Evolutionary conservation across 179 eudicot genomes (phyloP).

Genomic region (Actinidia polygama): DNA sequence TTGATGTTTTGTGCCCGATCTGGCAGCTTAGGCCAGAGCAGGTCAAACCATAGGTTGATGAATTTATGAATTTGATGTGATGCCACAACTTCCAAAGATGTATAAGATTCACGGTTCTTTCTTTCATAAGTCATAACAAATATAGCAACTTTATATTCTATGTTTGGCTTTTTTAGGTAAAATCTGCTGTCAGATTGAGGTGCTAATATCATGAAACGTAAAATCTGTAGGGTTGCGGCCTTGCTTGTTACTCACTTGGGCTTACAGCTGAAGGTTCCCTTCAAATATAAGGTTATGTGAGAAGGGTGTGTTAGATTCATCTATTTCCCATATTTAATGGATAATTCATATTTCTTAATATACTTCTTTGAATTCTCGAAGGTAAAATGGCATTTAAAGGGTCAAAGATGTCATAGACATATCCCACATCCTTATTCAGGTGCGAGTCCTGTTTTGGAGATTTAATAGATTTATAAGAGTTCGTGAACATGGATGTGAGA

Average conservation of each 20-base stretch:
- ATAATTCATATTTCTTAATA: too few relatives aligned
- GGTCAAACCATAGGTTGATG: background rate
- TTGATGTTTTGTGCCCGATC: background rate
- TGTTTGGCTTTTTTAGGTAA: background rate
- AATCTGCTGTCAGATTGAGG: background rate
- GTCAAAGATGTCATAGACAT: too few relatives aligned
- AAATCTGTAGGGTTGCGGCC: background rate
- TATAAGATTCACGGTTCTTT: background rate
- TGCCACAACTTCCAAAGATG: background rate
- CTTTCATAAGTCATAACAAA: background rate
- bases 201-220: background rate
- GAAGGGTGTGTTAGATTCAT: too few relatives aligned
- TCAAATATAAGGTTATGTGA: background rate
- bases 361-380: too few relatives aligned
- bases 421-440: too few relatives aligned
- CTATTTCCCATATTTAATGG: too few relatives aligned
- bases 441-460: too few relatives aligned
- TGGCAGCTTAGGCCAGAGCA: background rate
- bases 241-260: background rate
- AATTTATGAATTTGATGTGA: background rate
- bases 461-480: too few relatives aligned
- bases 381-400: too few relatives aligned
- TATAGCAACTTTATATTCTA: background rate
- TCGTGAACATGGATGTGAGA: too few relatives aligned
- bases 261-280: background rate